Base-by-base conservation (phyloP, 164 flowering plant species). In the Magnolia changhungtana region DNA sequence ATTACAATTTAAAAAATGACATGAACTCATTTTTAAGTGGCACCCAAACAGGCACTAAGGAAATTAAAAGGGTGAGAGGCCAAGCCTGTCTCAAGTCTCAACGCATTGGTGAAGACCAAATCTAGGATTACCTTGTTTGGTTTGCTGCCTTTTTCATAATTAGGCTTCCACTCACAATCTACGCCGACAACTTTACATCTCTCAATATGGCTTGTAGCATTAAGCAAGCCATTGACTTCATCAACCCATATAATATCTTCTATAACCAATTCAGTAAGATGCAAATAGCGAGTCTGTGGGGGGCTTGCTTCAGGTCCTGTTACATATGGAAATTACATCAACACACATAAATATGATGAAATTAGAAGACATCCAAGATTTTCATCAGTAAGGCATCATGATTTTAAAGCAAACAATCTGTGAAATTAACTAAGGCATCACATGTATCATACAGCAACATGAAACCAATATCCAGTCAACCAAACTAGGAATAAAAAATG, bases 91-190 rank as follows among this genome's bases (percentile, higher is more conserved):
- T 67, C 70, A 49, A 19, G 37, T 63, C 24, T 67, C 70, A 49
- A 19, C 29, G 31, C 65, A 27, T 27, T 31, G 27, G 51, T 9
- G 55, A 77, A 69, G 74, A 63, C 23, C 19, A 16, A 71, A 76
- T 59, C 24, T 16, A 51, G 18, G 27, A 72, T 72, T 88, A 93
- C 96, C 94, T 91, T 92, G 85, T 83, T 94, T 13, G 89, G 94
- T 75, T 82, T 86, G 86, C 91, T 83, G 31, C 96, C 99, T 84
- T 96, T 96, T 67, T 52, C 87, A 83, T 87, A 92, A 78, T 91
- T 91, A 66, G 99, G 97, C 84, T 94, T 96, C 99, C 99, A 92
- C 76, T 96, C 99, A 85, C 97, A 94, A 80, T 96, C 99, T 69
- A 94, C 9, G 45, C 99, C 99, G 69, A 96, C 81, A 73, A 96